Base-by-base conservation (phyloP, 768 basidiomycete species). In the Kwoniella mangroviensis region DNA sequence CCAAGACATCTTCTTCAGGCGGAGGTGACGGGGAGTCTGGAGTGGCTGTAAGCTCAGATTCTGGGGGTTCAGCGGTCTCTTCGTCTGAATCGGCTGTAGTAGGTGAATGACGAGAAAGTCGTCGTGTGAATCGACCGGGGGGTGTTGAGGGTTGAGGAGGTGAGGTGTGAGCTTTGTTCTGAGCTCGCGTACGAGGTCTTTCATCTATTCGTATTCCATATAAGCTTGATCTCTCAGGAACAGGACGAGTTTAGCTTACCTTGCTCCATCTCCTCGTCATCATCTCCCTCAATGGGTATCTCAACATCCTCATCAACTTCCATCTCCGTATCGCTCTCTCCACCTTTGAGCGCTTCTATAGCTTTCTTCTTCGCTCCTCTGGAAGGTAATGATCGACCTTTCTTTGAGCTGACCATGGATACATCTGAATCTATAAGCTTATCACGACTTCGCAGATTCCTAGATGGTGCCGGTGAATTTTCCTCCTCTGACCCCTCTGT, bases 271-370 rank as follows among this genome's bases (percentile, higher is more conserved):
- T 63, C 67, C 43, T 73, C 68, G 5, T 56, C 64, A 43, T 65
- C 42, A 24, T 53, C 54, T 19, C 65, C 43, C 9, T 49, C 65
- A 11, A 69, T 69, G 22, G 42, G 21, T 13, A 55, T 65, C 10
- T 68, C 67, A 5, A 22, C 62, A 59, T 65, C 60, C 28, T 41
- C 54, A 21, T 61, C 40, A 67, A 84, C 86, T 69, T 90, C 91
- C 49, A 90, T 90, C 59, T 90, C 91, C 41, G 88, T 89, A 26
- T 75, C 74, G 43, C 72, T 74, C 53, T 76, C 75, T 12, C 65
- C 71, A 24, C 59, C 73, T 53, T 72, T 69, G 42, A 79, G 58
- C 17, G 76, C 75, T 43, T 72, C 71, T 22, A 74, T 70, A 15
- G 77, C 79, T 42, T 65, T 70, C 43, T 41, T 56, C 61, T 76